Base-by-base conservation (phyloP, 2,329 filamentous ascomycete genomes). In the Nemania serpens region DNA sequence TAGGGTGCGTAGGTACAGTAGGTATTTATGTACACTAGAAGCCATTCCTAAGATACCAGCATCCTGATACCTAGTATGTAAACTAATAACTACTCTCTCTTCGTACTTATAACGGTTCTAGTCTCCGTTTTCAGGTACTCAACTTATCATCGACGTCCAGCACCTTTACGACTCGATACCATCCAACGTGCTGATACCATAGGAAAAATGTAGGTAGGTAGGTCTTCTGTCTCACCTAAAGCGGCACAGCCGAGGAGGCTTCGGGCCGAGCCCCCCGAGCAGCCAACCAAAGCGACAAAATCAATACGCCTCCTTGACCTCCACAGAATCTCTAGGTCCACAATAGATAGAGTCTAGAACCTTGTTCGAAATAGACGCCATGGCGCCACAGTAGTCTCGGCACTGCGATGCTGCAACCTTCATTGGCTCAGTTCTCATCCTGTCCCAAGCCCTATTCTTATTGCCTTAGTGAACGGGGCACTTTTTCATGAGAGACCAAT, bases 241-340 rank as follows among this genome's bases (percentile, higher is more conserved):
- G 25, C 13, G 17, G 25, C 17, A 36, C 18, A 45, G 48, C 43
- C 37, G 47, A 62, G n/a, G 47, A 62, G n/a, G 33, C 12, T 29
- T 59, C 60, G 60, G 60, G 33, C 60, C 60, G 60, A 50, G 25
- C 9, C 55, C 45, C 46, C 60, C 60, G 60, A 59, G 46, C 50
- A 34, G 39, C 42, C 59, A 50, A 54, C 45, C 43, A 54, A 6
- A 43, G 6, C 18, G 20, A 10, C 42, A 6, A 29, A 10, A 37
- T 22, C 25, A 17, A 33, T 36, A 41, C 54, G n/a, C 17, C 41
- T 43, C 12, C 41, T 20, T 43, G 18, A 20, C 22, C 33, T 45
- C 17, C 25, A 41, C 34, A 9, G 20, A 18, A 36, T 41, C 22
- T 34, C 7, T 29, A 20, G 52, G 29, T 20, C 54, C 55, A 59